A percentile compares a stretch with the other conserved stretches of the same genome.
Conservation (phyloP, 257 asterid species). For the Mentha longifolia region DNA sequence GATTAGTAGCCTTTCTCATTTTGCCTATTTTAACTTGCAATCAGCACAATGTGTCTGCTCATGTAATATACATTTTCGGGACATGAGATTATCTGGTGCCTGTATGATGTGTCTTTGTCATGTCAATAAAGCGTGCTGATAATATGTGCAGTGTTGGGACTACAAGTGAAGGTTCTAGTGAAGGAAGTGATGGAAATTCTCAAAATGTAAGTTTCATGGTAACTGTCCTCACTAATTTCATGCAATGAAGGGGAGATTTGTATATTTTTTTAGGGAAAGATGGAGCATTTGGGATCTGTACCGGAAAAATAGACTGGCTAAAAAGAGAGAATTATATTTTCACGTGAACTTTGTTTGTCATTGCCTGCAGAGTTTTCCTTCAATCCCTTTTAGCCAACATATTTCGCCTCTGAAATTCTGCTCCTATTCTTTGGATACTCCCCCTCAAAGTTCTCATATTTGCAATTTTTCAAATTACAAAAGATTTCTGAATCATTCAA, state of each 20-base stretch:
- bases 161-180: slow-evolving; percentile 88
- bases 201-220: slow-evolving; percentile 65
- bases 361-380: slow-evolving; percentile 4
- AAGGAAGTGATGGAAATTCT: slow-evolving; percentile 87
- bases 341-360: slow-evolving; percentile 20
- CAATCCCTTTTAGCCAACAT: slow-evolving; percentile 17
- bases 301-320: slow-evolving; percentile 8
- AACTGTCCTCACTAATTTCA: slow-evolving; percentile 20
- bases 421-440: background rate
- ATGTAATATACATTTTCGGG: slow-evolving; percentile 3
- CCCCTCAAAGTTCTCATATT: slow-evolving; percentile 1
- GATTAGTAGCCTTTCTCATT: slow-evolving; percentile 20
- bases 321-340: slow-evolving; percentile 8
- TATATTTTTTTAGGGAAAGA: slow-evolving; percentile 27
- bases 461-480: background rate
- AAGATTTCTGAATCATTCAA: slow-evolving; percentile 3
- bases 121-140: slow-evolving; percentile 20
- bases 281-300: slow-evolving; percentile 17
- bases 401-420: slow-evolving; percentile 2
- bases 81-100: background rate
- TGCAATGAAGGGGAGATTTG: slow-evolving; percentile 4
- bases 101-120: slow-evolving; percentile 21
- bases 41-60: background rate
- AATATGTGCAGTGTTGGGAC: slow-evolving; percentile 78
- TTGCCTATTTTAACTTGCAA: background rate